These are phyloP conservation scores for Wickerhamomyces canadensis DNA, from an alignment of 805 yeast species.

Conservation along the genomic window DNA sequence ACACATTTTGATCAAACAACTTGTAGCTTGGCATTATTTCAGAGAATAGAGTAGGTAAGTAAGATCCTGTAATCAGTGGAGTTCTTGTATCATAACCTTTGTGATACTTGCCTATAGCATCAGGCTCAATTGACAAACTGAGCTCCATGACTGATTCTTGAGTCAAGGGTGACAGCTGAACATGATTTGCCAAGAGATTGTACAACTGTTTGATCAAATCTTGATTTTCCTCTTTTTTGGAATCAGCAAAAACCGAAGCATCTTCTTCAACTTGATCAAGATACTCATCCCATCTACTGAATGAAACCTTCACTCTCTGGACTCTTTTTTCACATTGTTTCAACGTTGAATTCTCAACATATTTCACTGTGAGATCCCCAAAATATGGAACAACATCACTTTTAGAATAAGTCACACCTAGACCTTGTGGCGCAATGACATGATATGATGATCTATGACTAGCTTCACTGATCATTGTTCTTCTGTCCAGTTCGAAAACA, in stretches of 20 bases:
- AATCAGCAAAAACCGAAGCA: conserved; percentile 23
- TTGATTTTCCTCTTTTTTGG: conserved; percentile 17
- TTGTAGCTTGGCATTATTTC: conserved; percentile 49
- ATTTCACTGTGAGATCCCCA: conserved; percentile 68
- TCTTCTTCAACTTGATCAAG: conserved; percentile 42
- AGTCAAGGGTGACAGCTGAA: conserved; percentile 35
- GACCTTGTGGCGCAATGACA: conserved; percentile 81
- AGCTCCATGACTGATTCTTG: conserved; percentile 53
- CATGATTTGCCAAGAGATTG: conserved; percentile 41
- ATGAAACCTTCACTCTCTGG: conserved; percentile 63
- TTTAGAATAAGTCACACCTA: conserved; percentile 72
- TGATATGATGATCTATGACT: conserved; percentile 57
- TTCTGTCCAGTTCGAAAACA: conserved; percentile 78
- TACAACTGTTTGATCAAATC: conserved; percentile 36
- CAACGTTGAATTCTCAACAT: conserved; percentile 31
- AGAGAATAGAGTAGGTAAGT: conserved; percentile 60
- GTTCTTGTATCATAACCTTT: conserved; percentile 43
- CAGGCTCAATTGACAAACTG: conserved; percentile 63
- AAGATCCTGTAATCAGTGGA: conserved; percentile 57
- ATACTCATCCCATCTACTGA: conserved; percentile 80
- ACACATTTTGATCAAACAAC: conserved; percentile 45
- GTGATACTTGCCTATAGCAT: conserved; percentile 38
- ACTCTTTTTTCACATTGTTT: conserved; percentile 60
- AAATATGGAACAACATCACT: conserved; percentile 81
- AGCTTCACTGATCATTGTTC: conserved; percentile 54